These are phyloP conservation scores for Pterocarpus macrocarpus DNA, from an alignment of 306 rosid species.

Conservation along the genomic window DNA sequence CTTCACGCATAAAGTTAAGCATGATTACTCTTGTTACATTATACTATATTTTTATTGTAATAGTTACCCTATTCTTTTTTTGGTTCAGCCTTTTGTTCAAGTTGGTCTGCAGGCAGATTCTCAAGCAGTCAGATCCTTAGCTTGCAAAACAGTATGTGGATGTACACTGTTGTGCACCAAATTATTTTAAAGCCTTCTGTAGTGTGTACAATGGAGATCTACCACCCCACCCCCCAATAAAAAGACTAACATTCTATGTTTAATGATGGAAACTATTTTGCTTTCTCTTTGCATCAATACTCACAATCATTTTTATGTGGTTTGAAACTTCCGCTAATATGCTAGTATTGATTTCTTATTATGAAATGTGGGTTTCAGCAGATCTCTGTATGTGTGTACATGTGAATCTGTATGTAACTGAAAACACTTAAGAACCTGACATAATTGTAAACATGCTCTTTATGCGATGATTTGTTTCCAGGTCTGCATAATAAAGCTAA, in stretches of 20 bases:
- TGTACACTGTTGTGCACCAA: constrained; percentile 1
- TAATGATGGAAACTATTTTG: not conserved
- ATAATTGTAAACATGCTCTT: not conserved
- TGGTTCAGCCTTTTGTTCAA: constrained; percentile 80
- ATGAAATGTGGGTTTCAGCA: not conserved
- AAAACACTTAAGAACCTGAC: not conserved
- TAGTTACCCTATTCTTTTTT: constrained; percentile 39
- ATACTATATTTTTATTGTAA: not conserved
- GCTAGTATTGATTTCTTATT: not conserved
- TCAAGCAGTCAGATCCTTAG: constrained; percentile 76
- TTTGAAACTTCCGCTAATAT: not conserved
- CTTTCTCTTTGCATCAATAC: not conserved
- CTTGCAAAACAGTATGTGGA: constrained; percentile 82
- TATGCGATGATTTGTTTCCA: not conserved
- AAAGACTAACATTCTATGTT: constrained; percentile 11
- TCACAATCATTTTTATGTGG: not conserved
- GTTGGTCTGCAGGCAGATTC: constrained; percentile 90
- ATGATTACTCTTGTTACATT: not conserved
- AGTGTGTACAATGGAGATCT: constrained; percentile 15
- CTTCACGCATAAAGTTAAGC: constrained; percentile 10
- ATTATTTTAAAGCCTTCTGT: constrained; percentile 28
- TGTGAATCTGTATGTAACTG: not conserved
- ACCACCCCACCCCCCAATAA: not conserved
- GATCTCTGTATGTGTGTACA: not conserved
- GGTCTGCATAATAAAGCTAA: not conserved